Percentiles rank a stretch among this genome's conserved stretches.
Conservation (phyloP, 2,329 filamentous ascomycete genomes). For the Fusarium oligoseptatum region DNA sequence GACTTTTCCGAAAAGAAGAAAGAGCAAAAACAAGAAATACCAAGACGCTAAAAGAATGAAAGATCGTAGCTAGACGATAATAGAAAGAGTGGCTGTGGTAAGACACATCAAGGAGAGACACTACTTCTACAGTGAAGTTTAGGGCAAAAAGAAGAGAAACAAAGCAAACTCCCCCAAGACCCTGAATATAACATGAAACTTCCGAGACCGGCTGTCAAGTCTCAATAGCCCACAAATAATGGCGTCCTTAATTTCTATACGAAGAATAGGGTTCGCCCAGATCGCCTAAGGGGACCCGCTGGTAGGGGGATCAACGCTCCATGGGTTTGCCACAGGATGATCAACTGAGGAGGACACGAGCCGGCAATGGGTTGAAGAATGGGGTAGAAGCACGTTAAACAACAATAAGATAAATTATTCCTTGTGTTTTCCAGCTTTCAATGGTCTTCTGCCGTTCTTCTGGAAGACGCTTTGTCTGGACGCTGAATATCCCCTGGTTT, state of each 20-base stretch:
- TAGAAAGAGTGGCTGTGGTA: background rate
- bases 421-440: too few species aligned
- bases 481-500: background rate
- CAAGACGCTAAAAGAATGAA: conserved; percentile 2
- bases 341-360: background rate
- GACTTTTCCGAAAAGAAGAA: background rate
- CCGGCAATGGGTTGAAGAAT: background rate
- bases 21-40: background rate
- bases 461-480: background rate
- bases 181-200: conserved; percentile 8
- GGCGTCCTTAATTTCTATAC: conserved; percentile 1
- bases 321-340: background rate
- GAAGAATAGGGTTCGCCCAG: background rate
- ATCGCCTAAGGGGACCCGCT: background rate
- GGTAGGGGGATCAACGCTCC: background rate
- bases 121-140: background rate
- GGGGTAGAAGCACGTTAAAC: background rate
- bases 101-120: background rate
- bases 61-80: background rate
- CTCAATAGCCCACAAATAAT: background rate
- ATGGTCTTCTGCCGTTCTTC: background rate
- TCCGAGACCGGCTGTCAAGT: background rate
- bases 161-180: background rate
- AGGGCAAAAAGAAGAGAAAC: background rate
- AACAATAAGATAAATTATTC: background rate